Percentiles rank a stretch among this genome's conserved stretches.
Evolutionary conservation across 371 early-diverging fungal species (phyloP).

Genomic region (Sporodiniella umbellata): DNA sequence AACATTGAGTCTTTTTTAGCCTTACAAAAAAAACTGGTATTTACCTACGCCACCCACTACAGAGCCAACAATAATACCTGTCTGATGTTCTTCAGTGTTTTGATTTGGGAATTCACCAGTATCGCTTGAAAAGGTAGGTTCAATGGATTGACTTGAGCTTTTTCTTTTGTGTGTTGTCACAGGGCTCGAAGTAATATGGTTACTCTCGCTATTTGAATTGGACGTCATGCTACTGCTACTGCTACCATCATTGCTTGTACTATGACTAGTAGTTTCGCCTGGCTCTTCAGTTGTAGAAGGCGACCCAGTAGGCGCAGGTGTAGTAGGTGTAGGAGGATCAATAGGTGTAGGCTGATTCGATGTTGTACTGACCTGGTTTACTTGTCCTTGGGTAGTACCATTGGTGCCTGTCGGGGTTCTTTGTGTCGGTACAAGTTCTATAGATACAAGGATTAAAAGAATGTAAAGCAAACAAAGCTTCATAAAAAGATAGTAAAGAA

Average conservation of each 20-base stretch:
- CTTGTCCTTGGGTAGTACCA: slow-evolving; percentile 1
- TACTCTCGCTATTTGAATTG: too few species aligned
- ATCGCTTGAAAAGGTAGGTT: background rate
- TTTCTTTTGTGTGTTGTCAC: background rate
- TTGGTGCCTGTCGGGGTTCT: background rate
- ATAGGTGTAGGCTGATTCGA: background rate
- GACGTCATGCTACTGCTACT: too few species aligned
- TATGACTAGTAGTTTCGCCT: background rate
- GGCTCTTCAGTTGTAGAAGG: background rate
- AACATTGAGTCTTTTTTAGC: background rate
- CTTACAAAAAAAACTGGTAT: background rate
- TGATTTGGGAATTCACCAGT: too few species aligned
- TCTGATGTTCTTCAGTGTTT: slow-evolving; percentile 4
- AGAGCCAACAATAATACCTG: slow-evolving; percentile 20
- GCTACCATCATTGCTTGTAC: background rate
- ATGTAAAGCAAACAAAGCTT: slow-evolving; percentile 2
- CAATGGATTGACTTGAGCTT: too few species aligned
- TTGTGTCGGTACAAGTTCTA: too few species aligned
- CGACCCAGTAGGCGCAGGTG: background rate
- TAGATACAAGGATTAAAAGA: slow-evolving; percentile 3
- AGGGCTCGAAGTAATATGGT: background rate
- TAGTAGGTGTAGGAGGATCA: slow-evolving; percentile 1
- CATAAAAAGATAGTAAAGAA: slow-evolving; percentile 1
- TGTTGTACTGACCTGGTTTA: background rate
- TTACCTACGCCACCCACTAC: slow-evolving; percentile 25